Base-by-base conservation (phyloP, 805 yeast genomes). In the Yamadazyma nakazawae region DNA sequence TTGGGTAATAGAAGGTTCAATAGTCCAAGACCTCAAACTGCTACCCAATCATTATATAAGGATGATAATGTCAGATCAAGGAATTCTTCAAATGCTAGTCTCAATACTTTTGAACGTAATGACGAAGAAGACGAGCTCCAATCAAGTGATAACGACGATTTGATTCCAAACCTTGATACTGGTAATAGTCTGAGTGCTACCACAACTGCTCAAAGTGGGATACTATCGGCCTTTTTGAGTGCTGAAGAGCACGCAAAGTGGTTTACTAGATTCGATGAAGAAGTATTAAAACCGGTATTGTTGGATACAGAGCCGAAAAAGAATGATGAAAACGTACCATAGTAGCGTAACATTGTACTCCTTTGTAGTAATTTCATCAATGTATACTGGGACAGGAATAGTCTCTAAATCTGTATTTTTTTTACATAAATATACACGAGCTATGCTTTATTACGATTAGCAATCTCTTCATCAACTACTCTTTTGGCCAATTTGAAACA, bases 241-340 rank as follows among this genome's bases (percentile, higher is more conserved):
- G 76, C 79, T 1, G 92, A 85, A 52, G 91, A 86, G 53, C 87
- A 83, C 50, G 86, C 91, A 10, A 83, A 79, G 61, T 92, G 99
- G 98, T 94, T 94, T 64, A 85, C 88, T 17, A 85, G 81, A 56
- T 88, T 94, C 60, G 99, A 94, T 62, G 97, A 94, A 57, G 88
- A 88, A 61, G 94, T 94, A 18, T 74, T 94, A 57, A 91, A 91
- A 63, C 97, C 97, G 1, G 96, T 89, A 0, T 76, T 92, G 44
- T 75, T 91, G 48, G 98, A 92, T 56, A 72, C 70, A 49, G 42
- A 70, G 40, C 78, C 78, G 37, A 59, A 54, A 21, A 50, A 51
- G 17, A 42, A 52, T 41, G 47, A 50, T 34, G 49, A 47, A 17
- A 31, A 34, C 42, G 37, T n/a, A 13, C 31, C 41, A 12, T 37